Conservation (phyloP, 2,329 filamentous ascomycete species). For the Grosmannia huntii region DNA sequence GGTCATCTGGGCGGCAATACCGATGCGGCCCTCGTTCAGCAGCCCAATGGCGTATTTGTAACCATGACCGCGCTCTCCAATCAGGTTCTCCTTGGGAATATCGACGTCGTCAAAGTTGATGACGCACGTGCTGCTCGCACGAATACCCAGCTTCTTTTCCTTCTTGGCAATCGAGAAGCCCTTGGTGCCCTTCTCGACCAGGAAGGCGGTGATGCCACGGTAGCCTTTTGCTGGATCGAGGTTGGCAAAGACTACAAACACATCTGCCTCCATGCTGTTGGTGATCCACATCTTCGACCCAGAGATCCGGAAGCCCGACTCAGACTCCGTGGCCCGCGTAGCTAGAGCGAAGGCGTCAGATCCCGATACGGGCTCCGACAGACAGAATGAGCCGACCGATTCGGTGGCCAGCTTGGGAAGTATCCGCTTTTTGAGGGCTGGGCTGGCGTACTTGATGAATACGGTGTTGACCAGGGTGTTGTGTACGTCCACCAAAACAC, state of each 20-base stretch:
- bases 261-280: constrained; percentile 82
- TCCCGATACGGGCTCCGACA: constrained; percentile 84
- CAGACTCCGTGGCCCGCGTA: constrained; percentile 77
- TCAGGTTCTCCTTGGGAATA: constrained; percentile 74
- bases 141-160: constrained; percentile 98
- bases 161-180: constrained; percentile 97
- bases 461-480: constrained; percentile 96
- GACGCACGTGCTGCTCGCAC: constrained; percentile 89
- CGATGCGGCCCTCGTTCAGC: constrained; percentile 92
- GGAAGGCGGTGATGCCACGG: constrained; percentile 91
- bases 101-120: constrained; percentile 95
- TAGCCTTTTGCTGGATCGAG: constrained; percentile 85
- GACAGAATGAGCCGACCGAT: constrained; percentile 83
- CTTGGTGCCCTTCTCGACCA: constrained; percentile 78
- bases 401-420: constrained; percentile 81
- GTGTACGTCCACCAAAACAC: constrained; percentile 91
- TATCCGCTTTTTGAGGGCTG: constrained; percentile 69
- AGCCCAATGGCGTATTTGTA: constrained; percentile 97
- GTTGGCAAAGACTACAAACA: constrained; percentile 98
- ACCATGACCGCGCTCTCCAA: constrained; percentile 79
- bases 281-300: constrained; percentile 99
- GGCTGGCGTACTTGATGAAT: constrained; percentile 71
- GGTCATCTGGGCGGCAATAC: constrained; percentile 98
- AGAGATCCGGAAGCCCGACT: constrained; percentile 71
- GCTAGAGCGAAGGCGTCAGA: constrained; percentile 93